Evolutionary conservation across 2,329 filamentous ascomycete genomes (phyloP).

Genomic region (Mariannaea sp.): DNA sequence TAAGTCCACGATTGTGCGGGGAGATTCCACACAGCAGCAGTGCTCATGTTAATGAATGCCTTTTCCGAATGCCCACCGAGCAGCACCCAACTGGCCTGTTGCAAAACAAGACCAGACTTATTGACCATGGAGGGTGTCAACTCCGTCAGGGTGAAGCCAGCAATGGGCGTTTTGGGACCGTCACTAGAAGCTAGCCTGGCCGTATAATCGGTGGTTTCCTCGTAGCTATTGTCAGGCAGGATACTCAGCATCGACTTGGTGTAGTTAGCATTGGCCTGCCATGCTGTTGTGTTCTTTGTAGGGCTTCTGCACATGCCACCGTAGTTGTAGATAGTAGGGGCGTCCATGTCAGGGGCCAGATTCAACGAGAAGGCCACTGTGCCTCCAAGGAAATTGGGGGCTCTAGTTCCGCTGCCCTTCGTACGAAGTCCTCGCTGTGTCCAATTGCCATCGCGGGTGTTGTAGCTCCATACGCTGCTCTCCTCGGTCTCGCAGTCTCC

Average conservation of each 20-base stretch:
- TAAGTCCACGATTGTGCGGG: constrained; percentile 89
- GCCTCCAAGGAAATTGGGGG: constrained; percentile 57
- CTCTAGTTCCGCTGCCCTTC: constrained; percentile 32
- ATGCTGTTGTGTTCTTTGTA: constrained; percentile 51
- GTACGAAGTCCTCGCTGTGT: constrained; percentile 31
- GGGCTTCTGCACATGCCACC: constrained; percentile 82
- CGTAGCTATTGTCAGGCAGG: constrained; percentile 47
- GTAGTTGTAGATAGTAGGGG: constrained; percentile 72
- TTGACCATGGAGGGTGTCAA: constrained; percentile 73
- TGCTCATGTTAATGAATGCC: constrained; percentile 94
- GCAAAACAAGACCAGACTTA: constrained; percentile 65
- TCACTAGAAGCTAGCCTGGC: constrained; percentile 49
- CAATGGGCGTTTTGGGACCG: constrained; percentile 76
- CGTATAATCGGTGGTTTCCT: constrained; percentile 40
- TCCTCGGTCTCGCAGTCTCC: constrained; percentile 69
- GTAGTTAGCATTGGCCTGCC: constrained; percentile 75
- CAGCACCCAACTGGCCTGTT: constrained; percentile 78
- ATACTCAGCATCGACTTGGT: constrained; percentile 78
- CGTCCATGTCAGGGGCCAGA: constrained; percentile 56
- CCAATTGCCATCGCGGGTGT: constrained; percentile 22
- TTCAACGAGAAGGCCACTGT: constrained; percentile 71
- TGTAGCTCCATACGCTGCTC: constrained; percentile 71
- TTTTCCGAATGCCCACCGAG: constrained; percentile 82
- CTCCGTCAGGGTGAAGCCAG: constrained; percentile 82
- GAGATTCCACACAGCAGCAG: constrained; percentile 82